phyloP scores from a whole-genome alignment of 768 basidiomycete species.

The Hebeloma cylindrosporum region DNA sequence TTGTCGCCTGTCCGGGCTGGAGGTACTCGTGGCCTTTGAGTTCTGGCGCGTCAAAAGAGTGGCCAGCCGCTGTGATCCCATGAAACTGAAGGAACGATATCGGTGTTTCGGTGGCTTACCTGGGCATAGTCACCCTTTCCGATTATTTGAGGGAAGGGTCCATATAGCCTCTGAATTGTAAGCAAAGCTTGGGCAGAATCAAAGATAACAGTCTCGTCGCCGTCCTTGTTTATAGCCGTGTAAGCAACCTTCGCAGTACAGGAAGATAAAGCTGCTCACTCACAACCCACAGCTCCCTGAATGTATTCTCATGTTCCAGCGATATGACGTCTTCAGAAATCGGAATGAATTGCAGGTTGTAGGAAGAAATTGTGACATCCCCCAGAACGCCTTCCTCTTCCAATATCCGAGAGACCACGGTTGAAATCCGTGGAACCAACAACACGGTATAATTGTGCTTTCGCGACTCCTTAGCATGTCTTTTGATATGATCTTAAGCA shows the following conservation, averaged over 20 bases:
- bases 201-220: slow-evolving; percentile 87
- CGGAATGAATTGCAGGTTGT: slow-evolving; percentile 92
- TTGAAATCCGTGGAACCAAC: slow-evolving; percentile 85
- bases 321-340: slow-evolving; percentile 92
- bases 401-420: slow-evolving; percentile 79
- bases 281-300: slow-evolving; percentile 91
- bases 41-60: slow-evolving; percentile 65
- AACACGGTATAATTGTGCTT: slow-evolving; percentile 86
- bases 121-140: slow-evolving; percentile 91
- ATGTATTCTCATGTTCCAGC: slow-evolving; percentile 80
- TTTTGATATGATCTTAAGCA: slow-evolving; percentile 84
- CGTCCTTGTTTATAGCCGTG: slow-evolving; percentile 57
- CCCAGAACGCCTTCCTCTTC: slow-evolving; percentile 98
- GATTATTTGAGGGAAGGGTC: slow-evolving; percentile 86
- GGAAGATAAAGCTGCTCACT: slow-evolving; percentile 30
- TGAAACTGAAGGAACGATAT: slow-evolving; percentile 1
- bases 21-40: slow-evolving; percentile 37
- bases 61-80: slow-evolving; percentile 62
- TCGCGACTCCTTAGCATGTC: slow-evolving; percentile 65
- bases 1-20: slow-evolving; percentile 40
- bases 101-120: slow-evolving; percentile 37
- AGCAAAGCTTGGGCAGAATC: slow-evolving; percentile 87
- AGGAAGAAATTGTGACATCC: slow-evolving; percentile 84
- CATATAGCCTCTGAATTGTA: slow-evolving; percentile 81
- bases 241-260: slow-evolving; percentile 10